These are phyloP conservation scores for Penicillium sp. DNA, from an alignment of 2,329 filamentous ascomycete genomes.

Conservation along the genomic window DNA sequence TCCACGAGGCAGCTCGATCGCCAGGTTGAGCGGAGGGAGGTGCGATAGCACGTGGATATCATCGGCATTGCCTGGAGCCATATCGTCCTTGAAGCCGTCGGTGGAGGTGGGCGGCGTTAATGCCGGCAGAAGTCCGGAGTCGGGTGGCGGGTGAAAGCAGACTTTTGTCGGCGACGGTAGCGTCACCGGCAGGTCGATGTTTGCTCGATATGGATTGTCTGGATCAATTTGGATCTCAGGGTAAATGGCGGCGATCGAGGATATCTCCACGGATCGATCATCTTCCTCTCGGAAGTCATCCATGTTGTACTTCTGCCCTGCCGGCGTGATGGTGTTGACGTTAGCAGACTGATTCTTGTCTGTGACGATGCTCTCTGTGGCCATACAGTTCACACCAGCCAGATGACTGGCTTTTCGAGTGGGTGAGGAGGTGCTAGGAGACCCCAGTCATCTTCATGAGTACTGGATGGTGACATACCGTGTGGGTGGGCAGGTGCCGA, in stretches of 20 bases:
- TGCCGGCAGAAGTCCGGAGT: slow-evolving; percentile 29
- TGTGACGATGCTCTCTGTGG: neutral
- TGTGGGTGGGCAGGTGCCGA: neutral
- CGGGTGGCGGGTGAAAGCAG: slow-evolving; percentile 34
- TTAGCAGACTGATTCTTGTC: neutral
- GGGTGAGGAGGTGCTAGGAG: neutral
- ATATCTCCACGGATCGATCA: slow-evolving; percentile 55
- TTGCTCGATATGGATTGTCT: slow-evolving; percentile 43
- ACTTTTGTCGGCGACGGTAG: slow-evolving; percentile 49
- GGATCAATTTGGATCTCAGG: slow-evolving; percentile 52
- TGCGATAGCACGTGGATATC: slow-evolving; percentile 48
- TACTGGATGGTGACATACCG: slow-evolving; percentile 5
- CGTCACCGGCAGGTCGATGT: slow-evolving; percentile 51
- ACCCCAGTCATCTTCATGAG: slow-evolving; percentile 8
- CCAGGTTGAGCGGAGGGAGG: slow-evolving; percentile 51
- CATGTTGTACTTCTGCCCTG: slow-evolving; percentile 22
- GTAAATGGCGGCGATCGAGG: slow-evolving; percentile 56
- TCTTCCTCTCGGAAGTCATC: slow-evolving; percentile 42
- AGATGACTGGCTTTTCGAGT: neutral
- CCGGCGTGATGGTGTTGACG: neutral
- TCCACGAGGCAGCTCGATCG: slow-evolving; percentile 48
- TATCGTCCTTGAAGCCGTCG: slow-evolving; percentile 25
- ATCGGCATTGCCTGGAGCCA: slow-evolving; percentile 17
- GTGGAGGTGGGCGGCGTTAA: slow-evolving; percentile 41
- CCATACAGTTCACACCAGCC: neutral